Evolutionary conservation across 768 basidiomycete species (phyloP), one percentile per base, ranked within the genome.

Genomic region (Asterophora lycoperdoides): DNA sequence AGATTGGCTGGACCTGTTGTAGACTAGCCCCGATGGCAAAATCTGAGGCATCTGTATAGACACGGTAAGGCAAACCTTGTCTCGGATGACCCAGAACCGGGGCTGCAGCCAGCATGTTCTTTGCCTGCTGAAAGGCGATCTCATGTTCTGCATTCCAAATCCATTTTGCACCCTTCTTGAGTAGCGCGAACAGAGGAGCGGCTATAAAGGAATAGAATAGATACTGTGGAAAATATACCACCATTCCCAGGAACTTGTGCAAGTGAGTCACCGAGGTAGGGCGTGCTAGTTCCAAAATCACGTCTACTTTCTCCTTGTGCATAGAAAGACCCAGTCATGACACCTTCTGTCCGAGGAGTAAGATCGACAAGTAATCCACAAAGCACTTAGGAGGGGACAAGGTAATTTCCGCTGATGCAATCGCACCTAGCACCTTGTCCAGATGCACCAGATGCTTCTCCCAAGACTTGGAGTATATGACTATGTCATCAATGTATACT

Each of bases 401-500:
- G 1, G 69, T 72, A 1, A 72, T 57, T 18, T 56, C 54, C 0
- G 66, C 57, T 3, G 48, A 34, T 0, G 15, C 46, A 26, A 72
- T 67, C 0, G 64, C 64, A 18, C 36, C 17, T 1, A 70, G 46
- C 0, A 72, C 64, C 5, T 44, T 11, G 20, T 67, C 68, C 0
- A 70, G 14, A 40, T 70, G 67, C 1, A 37, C 1, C 1, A 66
- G 1, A 48, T 74, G 69, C 1, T 72, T 62, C 0, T 67, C 51
- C 2, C 61, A n/a, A n/a, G n/a, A n/a, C n/a, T n/a, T n/a, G n/a
- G n/a, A n/a, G n/a, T n/a, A n/a, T n/a, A n/a, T n/a, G 0, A 74
- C 61, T 1, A 75, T 74, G 39, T 76, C 65, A 39, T 75, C 68
- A 8, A 75, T 71, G 40, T 74, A 76, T 0, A 74, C 72, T 10